Evolutionary conservation across 2,329 filamentous ascomycete species (phyloP), one percentile per base, ranked within the genome.

Genomic region (Magnaporthiopsis rhizophila): DNA sequence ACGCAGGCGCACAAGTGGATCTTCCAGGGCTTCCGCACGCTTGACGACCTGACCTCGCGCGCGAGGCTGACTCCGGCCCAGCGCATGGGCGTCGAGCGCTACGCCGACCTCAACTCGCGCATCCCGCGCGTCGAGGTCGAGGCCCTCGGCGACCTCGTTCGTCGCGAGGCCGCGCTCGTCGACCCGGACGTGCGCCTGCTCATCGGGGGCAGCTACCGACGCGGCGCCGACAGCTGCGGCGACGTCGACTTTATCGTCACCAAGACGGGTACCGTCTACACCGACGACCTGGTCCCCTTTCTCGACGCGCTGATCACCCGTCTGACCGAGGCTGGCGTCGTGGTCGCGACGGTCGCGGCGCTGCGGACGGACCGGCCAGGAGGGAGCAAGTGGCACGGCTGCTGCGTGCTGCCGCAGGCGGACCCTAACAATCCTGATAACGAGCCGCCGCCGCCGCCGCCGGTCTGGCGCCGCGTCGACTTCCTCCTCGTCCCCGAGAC

Each of bases 321-420:
- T 0, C 82, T 98, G 11, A 86, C 85, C 57, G 70, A 74, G 1
- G 73, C 79, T 6, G 82, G 79, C 0, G 96, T 96, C 70, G 80
- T 97, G 4, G 88, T 89, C 62, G 86, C 82, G 2, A 81, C 83
- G 1, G 82, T 97, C 11, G 88, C 91, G 0, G 82, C 83, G 8
- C 78, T 82, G 36, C 67, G 69, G 58, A 62, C 64, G 1, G 36
- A 67, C 7, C 72, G 75, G 36, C 62, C 68, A 12, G 77, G 77
- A n/a, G 89, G 89, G 0, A 89, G 87, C 30, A 96, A 95, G 77
- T 97, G 92, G 91, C 91, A 96, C 68, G 93, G 94, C 3, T 93
- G 90, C 63, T 95, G 89, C 56, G 84, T 87, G 13, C 78, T 96
- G 0, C 89, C 90, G 0, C 65, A 70, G 24, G 24, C 6, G 30